A percentile compares a stretch with the other conserved stretches of the same genome.
Conservation (phyloP, 148 eudicot species). For the Dianthus caryophyllus region DNA sequence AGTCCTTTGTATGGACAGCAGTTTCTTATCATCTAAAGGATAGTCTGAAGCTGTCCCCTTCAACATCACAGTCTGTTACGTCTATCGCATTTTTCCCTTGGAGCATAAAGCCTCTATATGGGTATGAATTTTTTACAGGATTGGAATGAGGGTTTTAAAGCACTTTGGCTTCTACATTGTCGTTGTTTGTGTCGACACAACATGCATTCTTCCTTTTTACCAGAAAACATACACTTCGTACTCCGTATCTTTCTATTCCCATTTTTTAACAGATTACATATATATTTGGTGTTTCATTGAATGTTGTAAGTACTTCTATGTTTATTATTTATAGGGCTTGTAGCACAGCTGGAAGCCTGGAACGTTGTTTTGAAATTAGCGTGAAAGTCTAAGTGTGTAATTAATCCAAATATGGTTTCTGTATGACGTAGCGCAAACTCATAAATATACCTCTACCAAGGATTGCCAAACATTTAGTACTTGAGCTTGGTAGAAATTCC, state of each 20-base stretch:
- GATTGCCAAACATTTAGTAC: too few species aligned
- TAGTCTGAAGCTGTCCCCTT: constrained; percentile 67
- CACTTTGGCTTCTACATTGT: background rate
- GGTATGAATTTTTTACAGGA: constrained; percentile 43
- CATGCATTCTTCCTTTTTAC: background rate
- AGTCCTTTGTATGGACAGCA: constrained; percentile 96
- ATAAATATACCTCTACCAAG: too few species aligned
- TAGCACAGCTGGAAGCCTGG: background rate
- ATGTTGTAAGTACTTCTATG: too few species aligned
- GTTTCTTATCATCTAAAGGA: constrained; percentile 94
- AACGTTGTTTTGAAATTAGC: background rate
- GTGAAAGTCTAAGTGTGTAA: background rate
- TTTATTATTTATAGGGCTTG: background rate
- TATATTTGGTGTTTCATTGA: background rate
- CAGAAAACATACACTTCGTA: background rate
- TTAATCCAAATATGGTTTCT: background rate
- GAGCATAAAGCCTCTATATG: constrained; percentile 95
- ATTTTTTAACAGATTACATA: background rate
- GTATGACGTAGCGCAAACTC: background rate
- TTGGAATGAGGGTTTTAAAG: background rate
- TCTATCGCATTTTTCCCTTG: constrained; percentile 92
- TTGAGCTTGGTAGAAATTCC: too few species aligned
- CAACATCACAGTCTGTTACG: constrained; percentile 83
- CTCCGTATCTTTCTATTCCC: background rate
- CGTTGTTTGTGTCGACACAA: background rate